A percentile compares a stretch with the other conserved stretches of the same genome.
These are phyloP conservation scores for Ophiostoma ulmi DNA, from an alignment of 2,329 filamentous ascomycete species.

Conservation along the genomic window DNA sequence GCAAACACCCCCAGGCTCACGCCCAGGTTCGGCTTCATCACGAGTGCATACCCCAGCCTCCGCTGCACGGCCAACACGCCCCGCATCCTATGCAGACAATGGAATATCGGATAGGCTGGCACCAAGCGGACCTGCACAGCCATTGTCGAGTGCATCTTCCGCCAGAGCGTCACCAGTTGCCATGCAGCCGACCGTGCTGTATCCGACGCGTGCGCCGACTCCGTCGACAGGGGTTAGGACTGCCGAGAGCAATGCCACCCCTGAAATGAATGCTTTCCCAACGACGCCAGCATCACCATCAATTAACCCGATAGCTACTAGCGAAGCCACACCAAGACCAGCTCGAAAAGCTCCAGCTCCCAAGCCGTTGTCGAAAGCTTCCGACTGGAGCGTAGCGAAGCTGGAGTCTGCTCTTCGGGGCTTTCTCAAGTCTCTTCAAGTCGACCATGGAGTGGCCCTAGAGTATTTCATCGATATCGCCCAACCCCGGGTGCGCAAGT, in stretches of 20 bases:
- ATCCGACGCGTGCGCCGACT: background rate
- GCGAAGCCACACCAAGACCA: background rate
- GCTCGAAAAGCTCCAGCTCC: background rate
- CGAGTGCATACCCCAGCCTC: background rate
- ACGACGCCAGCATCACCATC: background rate
- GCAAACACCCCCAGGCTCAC: background rate
- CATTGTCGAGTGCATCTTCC: background rate
- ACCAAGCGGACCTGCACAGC: background rate
- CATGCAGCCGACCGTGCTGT: background rate
- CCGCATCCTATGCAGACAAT: background rate
- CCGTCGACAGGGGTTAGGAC: too few species aligned
- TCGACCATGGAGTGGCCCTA: conserved; percentile 43
- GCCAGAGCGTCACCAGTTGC: background rate
- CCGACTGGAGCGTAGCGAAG: conserved; percentile 42
- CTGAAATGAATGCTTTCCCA: background rate
- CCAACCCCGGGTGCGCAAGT: conserved; percentile 16
- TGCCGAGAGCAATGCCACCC: too few species aligned
- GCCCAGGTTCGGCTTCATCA: background rate
- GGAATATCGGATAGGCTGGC: background rate
- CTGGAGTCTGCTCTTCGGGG: conserved; percentile 40
- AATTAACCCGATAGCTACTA: too few species aligned
- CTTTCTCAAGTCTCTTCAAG: conserved; percentile 42
- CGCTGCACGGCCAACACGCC: background rate
- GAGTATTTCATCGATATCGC: conserved; percentile 42
- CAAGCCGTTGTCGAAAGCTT: background rate